Conservation (phyloP, 345 rosid genomes). For the Lepidium africanum region DNA sequence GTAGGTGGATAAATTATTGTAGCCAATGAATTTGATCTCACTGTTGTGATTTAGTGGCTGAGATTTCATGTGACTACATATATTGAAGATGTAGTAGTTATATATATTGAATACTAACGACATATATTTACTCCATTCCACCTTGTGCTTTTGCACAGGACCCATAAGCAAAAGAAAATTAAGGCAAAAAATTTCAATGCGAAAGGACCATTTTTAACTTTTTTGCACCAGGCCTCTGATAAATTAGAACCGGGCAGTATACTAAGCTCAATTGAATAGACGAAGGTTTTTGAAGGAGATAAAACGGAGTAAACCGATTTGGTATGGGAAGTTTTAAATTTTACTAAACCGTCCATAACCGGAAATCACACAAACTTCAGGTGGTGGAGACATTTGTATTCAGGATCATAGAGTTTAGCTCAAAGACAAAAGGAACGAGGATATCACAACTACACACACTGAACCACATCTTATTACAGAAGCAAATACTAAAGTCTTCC, state of each 20-base stretch:
- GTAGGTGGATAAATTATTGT: slow-evolving; percentile 11
- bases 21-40: not conserved
- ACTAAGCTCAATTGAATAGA: no score
- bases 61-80: slow-evolving; percentile 22
- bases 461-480: slow-evolving; percentile 7
- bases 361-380: not conserved
- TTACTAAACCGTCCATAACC: not conserved
- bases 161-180: no score
- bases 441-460: slow-evolving; percentile 1
- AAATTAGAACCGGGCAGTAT: no score
- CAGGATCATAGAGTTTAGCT: not conserved
- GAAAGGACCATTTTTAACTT: no score
- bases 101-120: not conserved
- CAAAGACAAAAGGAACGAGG: not conserved
- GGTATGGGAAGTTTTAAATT: not conserved
- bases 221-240: no score
- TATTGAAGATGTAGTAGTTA: not conserved
- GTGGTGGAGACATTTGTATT: slow-evolving; percentile 1
- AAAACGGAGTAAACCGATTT: not conserved
- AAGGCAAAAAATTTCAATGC: no score
- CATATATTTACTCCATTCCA: no score
- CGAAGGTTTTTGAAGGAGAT: no score
- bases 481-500: not conserved
- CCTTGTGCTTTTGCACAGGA: no score
- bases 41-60: not conserved